Evolutionary conservation across 2,329 filamentous ascomycete species (phyloP), one percentile per base, ranked within the genome.

Genomic region (Penicillium fuscoglaucum): DNA sequence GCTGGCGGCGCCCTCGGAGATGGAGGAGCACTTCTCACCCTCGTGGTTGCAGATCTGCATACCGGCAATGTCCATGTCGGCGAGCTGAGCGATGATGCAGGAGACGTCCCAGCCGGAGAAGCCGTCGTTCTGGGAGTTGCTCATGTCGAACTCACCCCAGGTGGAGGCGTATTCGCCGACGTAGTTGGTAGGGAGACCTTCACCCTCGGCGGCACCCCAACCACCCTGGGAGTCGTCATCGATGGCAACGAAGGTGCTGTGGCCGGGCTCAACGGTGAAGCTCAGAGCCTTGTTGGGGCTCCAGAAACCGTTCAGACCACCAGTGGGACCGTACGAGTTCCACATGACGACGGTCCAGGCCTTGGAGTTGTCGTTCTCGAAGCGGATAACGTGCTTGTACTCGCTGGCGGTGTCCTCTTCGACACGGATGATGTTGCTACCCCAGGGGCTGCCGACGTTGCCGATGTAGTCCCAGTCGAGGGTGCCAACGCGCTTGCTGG

Each of bases 71-170:
- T 67, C 58, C 37, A 66, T 17, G 17, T 59, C 55, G 57, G 68
- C 64, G 26, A 59, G 51, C 65, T 75, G 58, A 31, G 72, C 73
- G 55, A 70, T 65, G 58, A 78, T 77, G 55, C 68, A 70, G 47
- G 75, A 78, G n/a, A 77, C 75, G 50, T 78, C 75, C 67, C 72
- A 77, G 61, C 72, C 70, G 57, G 72, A 72, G 68, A 65, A 74
- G 52, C 62, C 62, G 35, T 67, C 39, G 67, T 76, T 76, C 52
- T 59, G 52, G 26, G 43, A 26, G 67, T 65, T 70, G 60, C 66
- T 67, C 57, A 78, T 75, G 66, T 72, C 70, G 52, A 77, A 75
- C 58, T 78, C 75, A 64, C 74, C 74, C 74, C 74, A 78, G 64
- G 74, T 76, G 64, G 66, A 70, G n/a, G 72, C 66, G 49, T 72